Evolutionary conservation across 2,329 filamentous ascomycete genomes (phyloP).

Genomic region (Cercospora zeina): DNA sequence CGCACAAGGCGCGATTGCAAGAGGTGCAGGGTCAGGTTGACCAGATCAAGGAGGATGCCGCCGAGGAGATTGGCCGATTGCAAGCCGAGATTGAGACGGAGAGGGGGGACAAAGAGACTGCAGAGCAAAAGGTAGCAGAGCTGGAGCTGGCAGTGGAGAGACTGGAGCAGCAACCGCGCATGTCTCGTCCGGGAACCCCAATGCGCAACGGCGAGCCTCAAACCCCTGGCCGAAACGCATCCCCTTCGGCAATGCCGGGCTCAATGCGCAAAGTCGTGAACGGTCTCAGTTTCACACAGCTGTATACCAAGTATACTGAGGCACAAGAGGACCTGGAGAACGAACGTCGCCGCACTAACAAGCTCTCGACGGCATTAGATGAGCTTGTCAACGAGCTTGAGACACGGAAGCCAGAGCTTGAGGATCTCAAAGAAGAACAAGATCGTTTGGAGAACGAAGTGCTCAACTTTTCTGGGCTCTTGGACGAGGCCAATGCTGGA

Average conservation of each 20-base stretch:
- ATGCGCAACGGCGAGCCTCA: constrained; percentile 45
- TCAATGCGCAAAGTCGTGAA: constrained; percentile 54
- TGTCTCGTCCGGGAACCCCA: constrained; percentile 53
- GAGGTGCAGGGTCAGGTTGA: constrained; percentile 67
- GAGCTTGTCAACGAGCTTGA: constrained; percentile 84
- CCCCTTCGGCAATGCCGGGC: constrained; percentile 48
- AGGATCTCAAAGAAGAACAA: constrained; percentile 80
- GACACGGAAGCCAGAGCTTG: constrained; percentile 80
- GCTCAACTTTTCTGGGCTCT: constrained; percentile 71
- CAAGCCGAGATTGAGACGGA: constrained; percentile 54
- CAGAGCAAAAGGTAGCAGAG: constrained; percentile 64
- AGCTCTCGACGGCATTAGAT: constrained; percentile 75
- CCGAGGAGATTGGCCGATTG: constrained; percentile 55
- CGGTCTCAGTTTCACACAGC: constrained; percentile 61
- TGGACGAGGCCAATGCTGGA: constrained; percentile 78
- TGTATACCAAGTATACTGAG: constrained; percentile 63
- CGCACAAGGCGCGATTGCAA: constrained; percentile 67
- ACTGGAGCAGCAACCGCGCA: constrained; percentile 44
- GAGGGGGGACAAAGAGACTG: constrained; percentile 60
- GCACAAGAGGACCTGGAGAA: constrained; percentile 70
- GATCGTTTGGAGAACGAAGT: constrained; percentile 78
- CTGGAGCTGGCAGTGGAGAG: constrained; percentile 64
- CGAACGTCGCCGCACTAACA: constrained; percentile 72
- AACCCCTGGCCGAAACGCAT: constrained; percentile 41
- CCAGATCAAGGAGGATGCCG: constrained; percentile 66